Evolutionary conservation across 2,329 filamentous ascomycete species (phyloP).

Genomic region (Sporothrix brunneoviolacea): DNA sequence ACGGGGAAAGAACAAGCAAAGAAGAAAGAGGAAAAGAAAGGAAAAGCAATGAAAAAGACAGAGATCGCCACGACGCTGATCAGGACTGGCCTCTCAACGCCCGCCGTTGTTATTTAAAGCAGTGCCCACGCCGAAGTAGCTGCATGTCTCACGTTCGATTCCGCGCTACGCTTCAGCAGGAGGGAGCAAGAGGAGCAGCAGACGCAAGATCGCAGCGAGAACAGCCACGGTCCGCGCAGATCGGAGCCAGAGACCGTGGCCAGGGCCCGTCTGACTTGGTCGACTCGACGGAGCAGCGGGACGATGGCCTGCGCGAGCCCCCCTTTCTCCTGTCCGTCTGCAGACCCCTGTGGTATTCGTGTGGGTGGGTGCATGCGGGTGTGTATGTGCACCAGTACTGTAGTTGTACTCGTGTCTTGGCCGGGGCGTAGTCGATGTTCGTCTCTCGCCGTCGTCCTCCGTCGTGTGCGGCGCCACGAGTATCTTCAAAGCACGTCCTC

Average conservation of each 20-base stretch:
- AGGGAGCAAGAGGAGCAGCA: background rate
- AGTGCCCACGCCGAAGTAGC: background rate
- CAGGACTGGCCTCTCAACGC: background rate
- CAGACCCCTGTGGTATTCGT: slow-evolving; percentile 5
- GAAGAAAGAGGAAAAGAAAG: background rate
- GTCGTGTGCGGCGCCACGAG: background rate
- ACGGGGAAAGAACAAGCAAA: background rate
- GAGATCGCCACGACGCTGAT: background rate
- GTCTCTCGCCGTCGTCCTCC: background rate
- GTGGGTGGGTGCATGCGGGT: slow-evolving; percentile 2
- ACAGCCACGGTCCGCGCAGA: background rate
- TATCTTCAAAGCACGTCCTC: too few species aligned
- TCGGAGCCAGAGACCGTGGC: too few species aligned
- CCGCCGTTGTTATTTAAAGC: background rate
- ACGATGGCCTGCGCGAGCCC: background rate
- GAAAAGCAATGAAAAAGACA: background rate
- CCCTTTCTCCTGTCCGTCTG: slow-evolving; percentile 4
- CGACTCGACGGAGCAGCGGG: too few species aligned
- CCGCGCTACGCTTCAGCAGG: background rate
- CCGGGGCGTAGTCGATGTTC: background rate
- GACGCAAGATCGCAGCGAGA: background rate
- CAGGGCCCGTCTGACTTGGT: too few species aligned
- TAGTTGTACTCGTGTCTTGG: background rate
- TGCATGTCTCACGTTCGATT: slow-evolving; percentile 1
- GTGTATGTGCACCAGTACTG: background rate